Evolutionary conservation across 805 yeast species (phyloP), one percentile per base, ranked within the genome.

Genomic region (Kuraishia capsulata): DNA sequence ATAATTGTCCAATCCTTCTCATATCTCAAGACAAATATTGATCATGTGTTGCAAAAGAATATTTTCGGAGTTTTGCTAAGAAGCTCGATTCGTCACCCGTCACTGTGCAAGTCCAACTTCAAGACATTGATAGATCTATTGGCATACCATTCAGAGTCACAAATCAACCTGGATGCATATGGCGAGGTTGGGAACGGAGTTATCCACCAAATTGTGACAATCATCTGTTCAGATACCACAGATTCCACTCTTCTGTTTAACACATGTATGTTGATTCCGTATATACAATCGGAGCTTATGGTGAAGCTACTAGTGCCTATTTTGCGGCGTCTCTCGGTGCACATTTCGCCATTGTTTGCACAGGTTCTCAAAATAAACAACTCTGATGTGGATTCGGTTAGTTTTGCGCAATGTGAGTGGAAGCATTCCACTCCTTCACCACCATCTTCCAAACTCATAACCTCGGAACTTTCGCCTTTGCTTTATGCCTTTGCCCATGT

Each of bases 1-100:
- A 39, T 51, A 4, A 46, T 57, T 6, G 41, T 56, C 5, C 56
- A 54, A 32, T 53, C 57, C 14, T 56, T 53, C 41, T 48, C 56
- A 20, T 54, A 48, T 31, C 39, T 44, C 18, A 50, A 45, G 36
- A 39, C 44, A 26, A 49, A 49, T 30, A 37, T 48, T 5, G 52
- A 44, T 19, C 43, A 44, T 13, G 40, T 56, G 29, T 36, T 50
- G 16, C 38, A 41, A 4, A 35, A 39, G 30, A 44, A 41, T 19
- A 40, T 48, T 4, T 30, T 43, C 9, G 37, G 40, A 2, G 38
- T 40, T 2, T 43, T 56, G 13, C 43, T 54, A 9, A 29, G 40
- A 16, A 49, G 54, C 25, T 44, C 50, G 4, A 29, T 53, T 2
- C 38, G 36, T 10, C 44, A 46, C 34, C 50, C 48, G 3, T 34